phyloP scores from a whole-genome alignment of 1,284 basidiomycete species.

The Austropuccinia psidii region DNA sequence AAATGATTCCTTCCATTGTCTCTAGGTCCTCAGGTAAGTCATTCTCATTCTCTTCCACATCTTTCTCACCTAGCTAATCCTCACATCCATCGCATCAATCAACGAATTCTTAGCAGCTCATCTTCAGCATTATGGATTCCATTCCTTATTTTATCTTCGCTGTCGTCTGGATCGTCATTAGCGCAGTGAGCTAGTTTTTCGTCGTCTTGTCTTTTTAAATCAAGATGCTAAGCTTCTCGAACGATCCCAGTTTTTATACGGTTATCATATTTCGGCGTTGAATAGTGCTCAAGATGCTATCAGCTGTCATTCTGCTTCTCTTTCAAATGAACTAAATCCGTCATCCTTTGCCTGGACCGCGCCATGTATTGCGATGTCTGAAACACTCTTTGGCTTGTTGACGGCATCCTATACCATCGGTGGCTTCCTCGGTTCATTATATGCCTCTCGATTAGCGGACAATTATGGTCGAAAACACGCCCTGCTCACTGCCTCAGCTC shows the following conservation, averaged over 20 bases:
- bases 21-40: too few species aligned
- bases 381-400: constrained; percentile 65
- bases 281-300: constrained; percentile 75
- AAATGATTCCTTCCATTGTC: too few species aligned
- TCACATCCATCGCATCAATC: background rate
- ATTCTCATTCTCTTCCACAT: background rate
- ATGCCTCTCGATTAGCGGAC: constrained; percentile 64
- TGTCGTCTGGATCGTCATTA: constrained; percentile 29
- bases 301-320: constrained; percentile 53
- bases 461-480: constrained; percentile 56
- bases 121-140: background rate
- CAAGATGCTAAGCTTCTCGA: background rate
- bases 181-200: constrained; percentile 11
- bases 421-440: constrained; percentile 67
- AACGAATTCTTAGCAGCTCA: too few species aligned
- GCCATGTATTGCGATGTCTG: constrained; percentile 66
- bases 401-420: constrained; percentile 82
- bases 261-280: constrained; percentile 68
- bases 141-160: constrained; percentile 6
- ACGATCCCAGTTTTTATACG: constrained; percentile 44
- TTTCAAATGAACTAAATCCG: too few species aligned
- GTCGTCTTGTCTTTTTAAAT: background rate
- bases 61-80: background rate
- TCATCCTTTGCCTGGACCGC: constrained; percentile 42
- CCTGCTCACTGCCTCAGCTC: constrained; percentile 12